A percentile compares a stretch with the other conserved stretches of the same genome.
Conservation (phyloP, 371 early-diverging fungal genomes). For the Mortierella polycephala region DNA sequence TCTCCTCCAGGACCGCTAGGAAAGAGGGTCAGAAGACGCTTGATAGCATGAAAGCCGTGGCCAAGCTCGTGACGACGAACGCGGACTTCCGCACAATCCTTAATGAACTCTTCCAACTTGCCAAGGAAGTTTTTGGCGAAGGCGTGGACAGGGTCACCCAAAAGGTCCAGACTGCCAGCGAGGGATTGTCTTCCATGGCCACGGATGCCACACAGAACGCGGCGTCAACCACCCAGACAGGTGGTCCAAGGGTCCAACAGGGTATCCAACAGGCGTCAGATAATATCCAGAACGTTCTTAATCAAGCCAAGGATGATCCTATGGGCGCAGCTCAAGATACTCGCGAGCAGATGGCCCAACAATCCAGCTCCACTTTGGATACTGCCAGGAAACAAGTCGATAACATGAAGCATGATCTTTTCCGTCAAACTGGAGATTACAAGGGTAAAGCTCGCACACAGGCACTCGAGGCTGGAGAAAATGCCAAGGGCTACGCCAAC, state of each 20-base stretch:
- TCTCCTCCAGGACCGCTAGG: conserved; percentile 17
- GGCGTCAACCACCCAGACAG: not conserved
- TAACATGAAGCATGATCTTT: conserved; percentile 11
- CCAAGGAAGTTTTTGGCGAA: conserved; percentile 62
- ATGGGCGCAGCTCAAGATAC: conserved; percentile 3
- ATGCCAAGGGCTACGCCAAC: conserved; percentile 28
- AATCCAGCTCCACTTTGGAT: conserved; percentile 2
- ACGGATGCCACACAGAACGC: conserved; percentile 3
- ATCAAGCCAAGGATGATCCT: conserved; percentile 21
- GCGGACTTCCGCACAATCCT: conserved; percentile 63
- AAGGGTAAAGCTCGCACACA: conserved; percentile 13
- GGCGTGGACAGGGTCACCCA: conserved; percentile 52
- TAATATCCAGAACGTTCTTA: conserved; percentile 8
- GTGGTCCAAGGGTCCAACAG: conserved; percentile 15
- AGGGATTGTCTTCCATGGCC: conserved; percentile 32
- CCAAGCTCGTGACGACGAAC: conserved; percentile 62
- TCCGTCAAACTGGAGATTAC: conserved; percentile 13
- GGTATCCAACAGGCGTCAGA: conserved; percentile 11
- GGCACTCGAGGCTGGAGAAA: conserved; percentile 6
- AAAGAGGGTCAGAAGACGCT: conserved; percentile 42
- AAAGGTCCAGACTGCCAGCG: conserved; percentile 38
- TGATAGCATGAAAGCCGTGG: conserved; percentile 56
- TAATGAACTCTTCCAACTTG: conserved; percentile 59
- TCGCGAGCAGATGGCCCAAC: not conserved
- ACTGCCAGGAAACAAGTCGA: conserved; percentile 13